These are phyloP conservation scores for Pachyrhizus erosus DNA, from an alignment of 306 rosid species.

Conservation along the genomic window DNA sequence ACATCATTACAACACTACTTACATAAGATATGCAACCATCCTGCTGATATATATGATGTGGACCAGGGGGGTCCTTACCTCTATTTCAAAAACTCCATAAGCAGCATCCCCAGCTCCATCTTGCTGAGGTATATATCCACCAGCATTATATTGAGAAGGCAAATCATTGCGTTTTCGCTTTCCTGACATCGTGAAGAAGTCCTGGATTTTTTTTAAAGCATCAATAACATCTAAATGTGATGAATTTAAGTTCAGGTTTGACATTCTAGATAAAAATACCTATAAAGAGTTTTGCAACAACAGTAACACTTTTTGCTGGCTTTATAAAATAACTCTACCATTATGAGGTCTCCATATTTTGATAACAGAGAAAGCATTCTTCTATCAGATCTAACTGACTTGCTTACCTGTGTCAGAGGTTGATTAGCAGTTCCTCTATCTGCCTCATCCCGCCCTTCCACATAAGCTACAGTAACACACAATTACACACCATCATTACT, in stretches of 20 bases:
- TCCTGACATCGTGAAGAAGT: constrained; percentile 73
- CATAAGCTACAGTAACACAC: constrained; percentile 77
- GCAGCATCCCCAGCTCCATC: constrained; percentile 93
- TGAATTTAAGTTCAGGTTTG: constrained; percentile 7
- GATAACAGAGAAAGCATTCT: constrained; percentile 40
- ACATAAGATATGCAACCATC: constrained; percentile 4
- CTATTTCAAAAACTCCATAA: constrained; percentile 70
- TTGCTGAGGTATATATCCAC: constrained; percentile 96
- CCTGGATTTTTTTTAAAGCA: constrained; percentile 61
- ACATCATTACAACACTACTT: constrained; percentile 27
- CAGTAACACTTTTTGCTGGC: constrained; percentile 30
- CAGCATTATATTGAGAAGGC: constrained; percentile 71
- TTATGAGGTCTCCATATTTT: constrained; percentile 35
- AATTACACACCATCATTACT: constrained; percentile 45
- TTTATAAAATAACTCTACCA: constrained; percentile 37
- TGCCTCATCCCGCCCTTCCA: constrained; percentile 93
- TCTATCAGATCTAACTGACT: constrained; percentile 38
- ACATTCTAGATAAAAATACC: constrained; percentile 34
- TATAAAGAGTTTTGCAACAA: constrained; percentile 5
- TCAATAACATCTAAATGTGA: constrained; percentile 36
- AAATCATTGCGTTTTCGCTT: constrained; percentile 95
- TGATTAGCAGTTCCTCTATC: constrained; percentile 86
- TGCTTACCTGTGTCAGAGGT: constrained; percentile 76
- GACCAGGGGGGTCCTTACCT: constrained; percentile 58
- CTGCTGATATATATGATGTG: neutral